Evolutionary conservation across 495 filamentous ascomycete genomes (phyloP), one percentile per base, ranked within the genome.

Genomic region (Aspergillus sclerotiicarbonarius): DNA sequence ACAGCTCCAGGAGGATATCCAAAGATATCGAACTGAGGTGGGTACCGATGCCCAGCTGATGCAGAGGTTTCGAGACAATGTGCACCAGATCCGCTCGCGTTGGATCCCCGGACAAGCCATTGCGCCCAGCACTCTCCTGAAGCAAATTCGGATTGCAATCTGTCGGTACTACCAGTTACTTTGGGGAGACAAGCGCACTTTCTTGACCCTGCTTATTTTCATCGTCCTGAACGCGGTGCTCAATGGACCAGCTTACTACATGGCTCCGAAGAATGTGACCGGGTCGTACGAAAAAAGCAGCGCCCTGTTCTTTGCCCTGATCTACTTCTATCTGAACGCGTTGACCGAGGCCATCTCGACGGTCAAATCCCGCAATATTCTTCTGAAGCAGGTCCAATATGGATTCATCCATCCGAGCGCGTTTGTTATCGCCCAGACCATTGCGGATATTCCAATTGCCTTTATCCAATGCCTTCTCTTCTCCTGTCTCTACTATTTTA

Each of bases 111-210:
- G 25, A 25, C 25, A 25, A 25, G 25, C 25, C 2, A 25, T 25
- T 5, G 25, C 25, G 25, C 25, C 25, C 25, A 25, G 25, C 5
- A 25, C 25, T 25, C 25, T 25, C 25, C 5, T 25, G 2, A 25
- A 25, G 25, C 25, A 25, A 25, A 25, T 25, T 25, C 25, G 25
- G 25, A 25, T 25, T 5, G 25, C 25, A 5, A 25, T 25, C 25
- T 25, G 25, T 25, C 25, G 25, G 5, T 25, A 25, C 25, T 25
- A 25, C 25, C 25, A 25, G 25, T 5, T 25, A 61, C 78, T 8
- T 89, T 89, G 2, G 90, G 84, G 61, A 84, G 90, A 68, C 72
- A 80, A 60, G 47, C 29, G 51, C 33, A 39, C 58, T 1, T 60
- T 60, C 29, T 29, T 53, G 48, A 56, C 37, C 2, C 37, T 41